Evolutionary conservation across 768 basidiomycete species (phyloP).

Genomic region (Suillus fuscotomentosus): DNA sequence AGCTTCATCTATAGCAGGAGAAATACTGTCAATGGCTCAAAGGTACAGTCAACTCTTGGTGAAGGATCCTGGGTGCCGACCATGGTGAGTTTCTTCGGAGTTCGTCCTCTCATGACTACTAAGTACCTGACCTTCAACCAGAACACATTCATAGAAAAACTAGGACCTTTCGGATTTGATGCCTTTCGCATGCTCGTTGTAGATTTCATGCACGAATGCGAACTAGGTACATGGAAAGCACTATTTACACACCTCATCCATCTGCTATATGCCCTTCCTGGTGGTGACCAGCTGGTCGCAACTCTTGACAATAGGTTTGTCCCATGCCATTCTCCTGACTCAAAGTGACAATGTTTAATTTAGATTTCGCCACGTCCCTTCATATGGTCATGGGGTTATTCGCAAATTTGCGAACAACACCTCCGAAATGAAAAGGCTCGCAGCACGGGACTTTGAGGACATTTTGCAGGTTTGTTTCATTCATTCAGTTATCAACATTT

Average conservation of each 20-base stretch:
- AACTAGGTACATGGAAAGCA: constrained; percentile 36
- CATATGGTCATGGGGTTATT: constrained; percentile 32
- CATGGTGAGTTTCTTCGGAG: background rate
- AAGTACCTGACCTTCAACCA: constrained; percentile 7
- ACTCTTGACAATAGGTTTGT: constrained; percentile 16
- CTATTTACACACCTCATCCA: constrained; percentile 35
- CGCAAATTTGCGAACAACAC: constrained; percentile 33
- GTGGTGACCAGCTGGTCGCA: constrained; percentile 10
- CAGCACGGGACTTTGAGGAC: constrained; percentile 42
- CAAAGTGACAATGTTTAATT: too few species aligned
- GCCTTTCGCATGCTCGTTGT: constrained; percentile 24
- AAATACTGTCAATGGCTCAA: background rate
- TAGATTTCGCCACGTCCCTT: constrained; percentile 13
- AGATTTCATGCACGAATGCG: constrained; percentile 38
- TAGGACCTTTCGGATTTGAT: constrained; percentile 18
- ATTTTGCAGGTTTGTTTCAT: constrained; percentile 33
- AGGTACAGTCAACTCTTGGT: background rate
- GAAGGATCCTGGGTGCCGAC: background rate
- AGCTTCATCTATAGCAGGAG: constrained; percentile 4
- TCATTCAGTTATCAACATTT: too few species aligned
- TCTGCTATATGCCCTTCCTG: constrained; percentile 23
- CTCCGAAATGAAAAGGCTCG: constrained; percentile 34
- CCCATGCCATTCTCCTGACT: too few species aligned
- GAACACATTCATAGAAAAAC: constrained; percentile 30
- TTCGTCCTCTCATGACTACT: background rate